These are phyloP conservation scores for Pythium biforme DNA, from an alignment of 352 stramenopile species.

Conservation along the genomic window DNA sequence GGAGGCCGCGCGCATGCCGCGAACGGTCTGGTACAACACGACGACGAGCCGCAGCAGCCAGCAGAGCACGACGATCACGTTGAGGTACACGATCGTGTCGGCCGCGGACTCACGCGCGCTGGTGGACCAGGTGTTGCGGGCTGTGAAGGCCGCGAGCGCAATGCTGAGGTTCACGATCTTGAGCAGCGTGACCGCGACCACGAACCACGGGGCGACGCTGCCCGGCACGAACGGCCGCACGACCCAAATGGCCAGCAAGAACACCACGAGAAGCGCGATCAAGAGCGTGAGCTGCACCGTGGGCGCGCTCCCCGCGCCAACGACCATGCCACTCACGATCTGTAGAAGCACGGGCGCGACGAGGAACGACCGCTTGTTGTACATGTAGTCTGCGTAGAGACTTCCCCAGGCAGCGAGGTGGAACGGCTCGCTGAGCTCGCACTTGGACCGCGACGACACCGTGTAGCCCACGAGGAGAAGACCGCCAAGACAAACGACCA, in stretches of 20 bases:
- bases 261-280: slow-evolving; percentile 23
- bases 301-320: slow-evolving; percentile 1
- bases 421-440: slow-evolving; percentile 21
- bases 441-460: slow-evolving; percentile 9
- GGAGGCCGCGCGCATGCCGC: background rate
- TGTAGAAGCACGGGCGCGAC: slow-evolving; percentile 25
- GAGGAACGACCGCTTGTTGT: slow-evolving; percentile 29
- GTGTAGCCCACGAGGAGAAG: slow-evolving; percentile 17
- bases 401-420: slow-evolving; percentile 25
- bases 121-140: background rate
- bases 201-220: slow-evolving; percentile 20
- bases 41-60: slow-evolving; percentile 18
- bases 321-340: slow-evolving; percentile 28
- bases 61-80: slow-evolving; percentile 19
- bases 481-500: slow-evolving; percentile 13
- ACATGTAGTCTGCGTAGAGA: slow-evolving; percentile 30
- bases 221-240: slow-evolving; percentile 21
- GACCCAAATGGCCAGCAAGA: slow-evolving; percentile 18
- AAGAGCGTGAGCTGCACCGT: slow-evolving; percentile 19
- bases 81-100: slow-evolving; percentile 23
- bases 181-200: slow-evolving; percentile 20
- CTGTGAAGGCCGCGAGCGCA: slow-evolving; percentile 13
- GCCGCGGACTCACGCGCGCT: slow-evolving; percentile 1
- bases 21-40: slow-evolving; percentile 12
- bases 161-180: slow-evolving; percentile 23